Conservation (phyloP, 768 basidiomycete genomes). For the Infundibulicybe gibba region DNA sequence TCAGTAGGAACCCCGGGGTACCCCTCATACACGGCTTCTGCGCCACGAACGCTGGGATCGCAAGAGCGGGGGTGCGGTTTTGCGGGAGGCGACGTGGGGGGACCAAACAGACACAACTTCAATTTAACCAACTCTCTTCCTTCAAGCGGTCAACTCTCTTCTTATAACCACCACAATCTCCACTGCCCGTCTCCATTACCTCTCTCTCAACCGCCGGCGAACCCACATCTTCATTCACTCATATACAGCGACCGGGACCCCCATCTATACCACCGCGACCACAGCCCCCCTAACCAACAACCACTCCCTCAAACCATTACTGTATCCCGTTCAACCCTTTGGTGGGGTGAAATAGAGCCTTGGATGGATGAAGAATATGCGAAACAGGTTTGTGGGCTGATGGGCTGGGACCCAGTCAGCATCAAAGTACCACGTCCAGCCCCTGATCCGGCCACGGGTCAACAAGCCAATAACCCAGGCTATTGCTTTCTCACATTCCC, state of each 20-base stretch:
- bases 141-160: constrained; percentile 31
- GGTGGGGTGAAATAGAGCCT: constrained; percentile 86
- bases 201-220: constrained; percentile 20
- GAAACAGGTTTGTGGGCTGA: constrained; percentile 79
- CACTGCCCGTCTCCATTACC: constrained; percentile 32
- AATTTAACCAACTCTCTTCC: constrained; percentile 19
- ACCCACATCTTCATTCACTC: not conserved
- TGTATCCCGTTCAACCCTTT: constrained; percentile 60
- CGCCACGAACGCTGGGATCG: constrained; percentile 21
- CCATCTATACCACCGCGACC: constrained; percentile 22
- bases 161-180: constrained; percentile 40
- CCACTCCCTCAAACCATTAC: constrained; percentile 14
- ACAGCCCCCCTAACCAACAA: constrained; percentile 6
- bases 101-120: constrained; percentile 45
- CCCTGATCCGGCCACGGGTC: constrained; percentile 52
- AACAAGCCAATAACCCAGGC: constrained; percentile 79
- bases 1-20: constrained; percentile 14
- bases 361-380: constrained; percentile 99
- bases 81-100: constrained; percentile 12
- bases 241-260: constrained; percentile 26
- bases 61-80: constrained; percentile 27
- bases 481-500: constrained; percentile 90
- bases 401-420: constrained; percentile 81
- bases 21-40: constrained; percentile 12
- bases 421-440: constrained; percentile 69